Percentiles rank a stretch among this genome's conserved stretches.
Conservation (phyloP, 441 rosid genomes). For the Gossypium schwendimanii region DNA sequence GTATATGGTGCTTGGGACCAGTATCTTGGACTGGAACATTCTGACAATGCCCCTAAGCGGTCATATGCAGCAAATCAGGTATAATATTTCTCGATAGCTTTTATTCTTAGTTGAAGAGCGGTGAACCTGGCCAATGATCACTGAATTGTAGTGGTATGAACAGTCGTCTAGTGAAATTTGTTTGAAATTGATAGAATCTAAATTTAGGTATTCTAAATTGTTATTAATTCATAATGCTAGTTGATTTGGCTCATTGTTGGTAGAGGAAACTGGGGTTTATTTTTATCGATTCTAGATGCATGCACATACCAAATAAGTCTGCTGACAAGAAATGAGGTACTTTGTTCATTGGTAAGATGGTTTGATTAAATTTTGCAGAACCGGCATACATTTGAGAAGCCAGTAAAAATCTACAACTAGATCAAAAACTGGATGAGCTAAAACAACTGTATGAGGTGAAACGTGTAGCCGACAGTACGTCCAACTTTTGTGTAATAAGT, state of each 20-base stretch:
- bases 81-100: conserved; percentile 2
- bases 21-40: conserved; percentile 64
- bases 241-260: not conserved
- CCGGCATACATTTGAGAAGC: conserved; percentile 55
- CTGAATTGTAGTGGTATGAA: not conserved
- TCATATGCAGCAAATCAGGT: conserved; percentile 58
- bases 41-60: conserved; percentile 55
- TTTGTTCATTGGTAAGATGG: not conserved
- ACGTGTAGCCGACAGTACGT: not conserved
- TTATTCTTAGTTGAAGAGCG: not conserved
- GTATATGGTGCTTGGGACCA: conserved; percentile 68
- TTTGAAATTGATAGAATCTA: not conserved
- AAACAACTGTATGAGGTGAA: not conserved
- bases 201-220: not conserved
- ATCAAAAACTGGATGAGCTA: conserved; percentile 9
- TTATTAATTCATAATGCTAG: not conserved
- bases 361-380: conserved; percentile 36
- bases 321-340: not conserved
- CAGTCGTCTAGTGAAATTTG: not conserved
- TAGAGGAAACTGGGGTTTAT: not conserved
- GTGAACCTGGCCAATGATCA: not conserved
- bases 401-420: conserved; percentile 60
- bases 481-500: conserved; percentile 14
- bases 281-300: not conserved
- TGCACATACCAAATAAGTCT: not conserved